Conservation (phyloP, 2,329 filamentous ascomycete genomes). For the Epichloe sp. region DNA sequence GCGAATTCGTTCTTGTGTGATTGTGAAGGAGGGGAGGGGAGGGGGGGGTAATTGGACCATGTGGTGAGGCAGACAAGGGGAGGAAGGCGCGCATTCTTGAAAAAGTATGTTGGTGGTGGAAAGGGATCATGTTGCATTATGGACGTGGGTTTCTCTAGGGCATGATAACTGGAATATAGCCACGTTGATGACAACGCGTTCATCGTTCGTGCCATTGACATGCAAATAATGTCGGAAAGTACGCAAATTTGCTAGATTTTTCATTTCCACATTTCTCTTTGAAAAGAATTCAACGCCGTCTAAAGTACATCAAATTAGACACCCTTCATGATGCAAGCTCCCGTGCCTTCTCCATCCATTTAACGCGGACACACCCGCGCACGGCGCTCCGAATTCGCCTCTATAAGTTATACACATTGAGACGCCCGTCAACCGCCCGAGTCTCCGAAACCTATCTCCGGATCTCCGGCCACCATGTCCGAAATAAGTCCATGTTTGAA, state of each 20-base stretch:
- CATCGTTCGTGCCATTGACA: too few relatives aligned
- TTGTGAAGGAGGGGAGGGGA: neutral
- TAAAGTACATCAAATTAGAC: conserved; percentile 29
- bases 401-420: conserved; percentile 23
- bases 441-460: neutral
- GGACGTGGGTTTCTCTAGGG: too few relatives aligned
- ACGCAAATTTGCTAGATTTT: neutral
- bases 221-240: too few relatives aligned
- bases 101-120: too few relatives aligned
- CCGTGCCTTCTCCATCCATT: conserved; percentile 15
- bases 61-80: too few relatives aligned
- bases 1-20: neutral
- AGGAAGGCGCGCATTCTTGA: too few relatives aligned
- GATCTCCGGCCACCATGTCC: neutral
- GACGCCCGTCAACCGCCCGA: conserved; percentile 7
- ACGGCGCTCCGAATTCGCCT: conserved; percentile 21
- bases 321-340: conserved; percentile 20
- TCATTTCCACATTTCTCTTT: conserved; percentile 28
- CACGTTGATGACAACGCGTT: too few relatives aligned
- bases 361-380: conserved; percentile 16
- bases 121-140: too few relatives aligned
- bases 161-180: too few relatives aligned
- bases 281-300: conserved; percentile 20
- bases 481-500: neutral
- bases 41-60: neutral